A percentile compares a stretch with the other conserved stretches of the same genome.
Conservation (phyloP, 768 basidiomycete species). For the Tylopilus sp. region DNA sequence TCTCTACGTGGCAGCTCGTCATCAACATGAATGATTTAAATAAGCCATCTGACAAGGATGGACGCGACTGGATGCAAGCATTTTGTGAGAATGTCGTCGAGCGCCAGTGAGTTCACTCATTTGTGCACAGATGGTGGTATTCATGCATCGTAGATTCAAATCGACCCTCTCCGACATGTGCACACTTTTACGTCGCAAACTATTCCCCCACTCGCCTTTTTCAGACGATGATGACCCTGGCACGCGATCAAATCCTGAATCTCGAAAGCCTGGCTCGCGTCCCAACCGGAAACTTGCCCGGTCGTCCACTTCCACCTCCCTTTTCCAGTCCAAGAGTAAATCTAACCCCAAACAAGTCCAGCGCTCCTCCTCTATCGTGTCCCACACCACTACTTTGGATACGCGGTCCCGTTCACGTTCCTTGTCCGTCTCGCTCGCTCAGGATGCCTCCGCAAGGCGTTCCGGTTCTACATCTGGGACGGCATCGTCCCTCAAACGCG, state of each 20-base stretch:
- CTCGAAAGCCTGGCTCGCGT: conserved; percentile 3
- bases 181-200: conserved; percentile 56
- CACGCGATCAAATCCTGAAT: conserved; percentile 7
- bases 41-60: conserved; percentile 21
- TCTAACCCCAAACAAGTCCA: conserved; percentile 8
- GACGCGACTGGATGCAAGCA: conserved; percentile 70
- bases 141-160: conserved; percentile 47
- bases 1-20: conserved; percentile 74
- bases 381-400: conserved; percentile 18
- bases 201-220: conserved; percentile 65
- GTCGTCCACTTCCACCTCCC: conserved; percentile 9
- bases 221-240: conserved; percentile 41
- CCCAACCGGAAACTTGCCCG: conserved; percentile 11
- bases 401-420: conserved; percentile 53
- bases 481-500: conserved; percentile 43
- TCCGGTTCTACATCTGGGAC: conserved; percentile 32
- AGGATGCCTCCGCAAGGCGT: conserved; percentile 48
- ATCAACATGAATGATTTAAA: conserved; percentile 36
- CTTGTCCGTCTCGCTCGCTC: conserved; percentile 66
- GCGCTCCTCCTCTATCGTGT: conserved; percentile 25
- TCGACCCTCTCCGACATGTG: conserved; percentile 49
- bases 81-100: conserved; percentile 71
- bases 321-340: conserved; percentile 11
- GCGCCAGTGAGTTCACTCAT: conserved; percentile 44
- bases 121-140: not conserved